Evolutionary conservation across 768 basidiomycete genomes (phyloP), one percentile per base, ranked within the genome.

Genomic region (Lentinula sp.): DNA sequence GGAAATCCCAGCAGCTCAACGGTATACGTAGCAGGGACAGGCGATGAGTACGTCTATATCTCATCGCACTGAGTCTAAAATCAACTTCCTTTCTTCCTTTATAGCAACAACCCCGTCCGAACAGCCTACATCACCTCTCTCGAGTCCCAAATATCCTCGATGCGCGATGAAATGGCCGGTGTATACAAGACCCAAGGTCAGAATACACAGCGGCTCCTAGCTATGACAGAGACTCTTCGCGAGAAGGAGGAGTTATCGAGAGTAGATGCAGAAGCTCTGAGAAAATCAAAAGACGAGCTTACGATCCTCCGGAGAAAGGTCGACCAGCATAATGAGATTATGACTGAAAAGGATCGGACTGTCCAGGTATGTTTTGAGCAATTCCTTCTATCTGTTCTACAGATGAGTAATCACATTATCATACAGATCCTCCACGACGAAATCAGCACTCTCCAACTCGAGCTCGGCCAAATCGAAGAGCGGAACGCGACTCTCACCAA

Each of bases 131-230:
- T 95, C 72, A 79, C 87, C 0, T 97, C 96, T 18, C 85, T 98
- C 52, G 95, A 98, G 73, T 88, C 90, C 4, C 95, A 98, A 70
- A 91, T 98, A 72, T 93, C 93, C 2, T 87, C 91, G 10, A 79
- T 97, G 53, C 87, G 95, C 37, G 90, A 92, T 66, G 96, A 98
- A 72, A 81, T 98, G 54, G 93, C 95, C 2, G 92, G 90, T 8
- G 86, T 96, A 1, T 99, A 98, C 79, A 95, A 96, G 73, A 92
- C 93, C 0, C 95, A 98, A 64, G 91, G 93, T 4, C 93, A 96
- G 74, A 96, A 97, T 72, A 91, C 95, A 0, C 95, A 97, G 71
- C 84, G 94, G 42, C 83, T 96, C 7, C 80, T 99, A 13, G 83
- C 90, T 3, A 93, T 99, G 88, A 95, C 93, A 63, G 97, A 99